Conservation (phyloP, 1,139 yeast species). For the Saccharomyces hybrid region DNA sequence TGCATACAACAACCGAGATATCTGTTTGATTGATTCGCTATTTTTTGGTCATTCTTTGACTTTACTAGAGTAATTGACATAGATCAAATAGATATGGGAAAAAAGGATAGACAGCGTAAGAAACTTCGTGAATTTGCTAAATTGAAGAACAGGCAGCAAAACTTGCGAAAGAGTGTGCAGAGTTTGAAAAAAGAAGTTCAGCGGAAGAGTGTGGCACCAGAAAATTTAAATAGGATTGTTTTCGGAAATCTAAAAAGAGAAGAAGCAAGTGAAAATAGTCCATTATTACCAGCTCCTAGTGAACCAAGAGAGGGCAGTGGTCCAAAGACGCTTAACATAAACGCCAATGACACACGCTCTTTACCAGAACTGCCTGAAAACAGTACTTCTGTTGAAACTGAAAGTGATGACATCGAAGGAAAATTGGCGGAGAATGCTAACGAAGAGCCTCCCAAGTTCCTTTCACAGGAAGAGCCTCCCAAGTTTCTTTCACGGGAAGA, state of each 20-base stretch:
- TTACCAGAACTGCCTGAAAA: background rate
- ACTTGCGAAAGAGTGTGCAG: background rate
- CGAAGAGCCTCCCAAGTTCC: background rate
- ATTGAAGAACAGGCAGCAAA: slow-evolving; percentile 5
- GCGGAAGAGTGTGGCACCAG: background rate
- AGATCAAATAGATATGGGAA: slow-evolving; percentile 7
- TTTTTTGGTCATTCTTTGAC: background rate
- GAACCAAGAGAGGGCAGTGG: background rate
- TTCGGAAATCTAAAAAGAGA: background rate
- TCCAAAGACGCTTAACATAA: background rate
- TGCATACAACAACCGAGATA: background rate
- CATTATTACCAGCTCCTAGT: background rate
- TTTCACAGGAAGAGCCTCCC: background rate
- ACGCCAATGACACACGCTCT: background rate
- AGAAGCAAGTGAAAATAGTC: background rate
- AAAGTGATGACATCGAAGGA: background rate
- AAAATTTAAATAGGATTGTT: background rate
- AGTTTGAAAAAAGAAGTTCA: background rate
- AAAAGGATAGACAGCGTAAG: slow-evolving; percentile 15
- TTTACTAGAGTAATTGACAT: background rate
- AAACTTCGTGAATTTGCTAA: slow-evolving; percentile 12
- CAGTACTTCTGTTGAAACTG: no score
- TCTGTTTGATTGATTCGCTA: background rate
- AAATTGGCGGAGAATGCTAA: background rate
- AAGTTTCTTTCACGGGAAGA: background rate